Conservation (phyloP, 176 grass and related monocot genomes). For the Rhipidocladum racemiflorum region DNA sequence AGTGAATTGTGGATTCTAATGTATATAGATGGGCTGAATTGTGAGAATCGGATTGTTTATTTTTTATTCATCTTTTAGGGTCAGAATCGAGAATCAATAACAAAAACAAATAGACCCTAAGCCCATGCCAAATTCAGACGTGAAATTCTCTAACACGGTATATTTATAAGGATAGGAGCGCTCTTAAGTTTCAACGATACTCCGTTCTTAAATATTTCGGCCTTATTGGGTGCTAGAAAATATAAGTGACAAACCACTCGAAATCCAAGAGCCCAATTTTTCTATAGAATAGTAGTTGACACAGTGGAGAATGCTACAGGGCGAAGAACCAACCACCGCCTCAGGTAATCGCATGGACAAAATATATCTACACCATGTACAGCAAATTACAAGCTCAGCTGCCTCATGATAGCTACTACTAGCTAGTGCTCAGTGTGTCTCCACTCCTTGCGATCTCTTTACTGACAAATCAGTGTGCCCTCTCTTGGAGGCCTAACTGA, state of each 20-base stretch:
- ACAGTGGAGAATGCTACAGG: slow-evolving; percentile 38
- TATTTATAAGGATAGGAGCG: not conserved
- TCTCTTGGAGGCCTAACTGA: not conserved
- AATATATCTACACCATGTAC: slow-evolving; percentile 80
- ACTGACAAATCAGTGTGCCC: not conserved
- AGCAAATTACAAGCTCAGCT: slow-evolving; percentile 31
- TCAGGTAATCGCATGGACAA: slow-evolving; percentile 39
- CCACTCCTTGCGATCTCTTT: not conserved
- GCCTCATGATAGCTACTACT: slow-evolving; percentile 32
- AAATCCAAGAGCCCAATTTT: slow-evolving; percentile 1
- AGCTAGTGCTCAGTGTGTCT: not conserved
- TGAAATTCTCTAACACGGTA: not conserved
- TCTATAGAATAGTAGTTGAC: slow-evolving; percentile 32
- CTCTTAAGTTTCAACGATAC: not conserved
- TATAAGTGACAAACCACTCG: not conserved
- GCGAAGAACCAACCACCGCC: slow-evolving; percentile 32
- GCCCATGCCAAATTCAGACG: not conserved
- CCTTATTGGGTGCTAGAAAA: not conserved
- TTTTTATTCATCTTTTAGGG: too few relatives aligned
- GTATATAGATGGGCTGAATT: too few relatives aligned
- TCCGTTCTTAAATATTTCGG: not conserved
- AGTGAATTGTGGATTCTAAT: too few relatives aligned
- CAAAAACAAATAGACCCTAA: too few relatives aligned
- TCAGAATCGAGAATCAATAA: too few relatives aligned
- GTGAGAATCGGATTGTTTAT: too few relatives aligned